A percentile compares a stretch with the other conserved stretches of the same genome.
Conservation (phyloP, 345 rosid genomes). For the Psidium friedrichsthalianum region DNA sequence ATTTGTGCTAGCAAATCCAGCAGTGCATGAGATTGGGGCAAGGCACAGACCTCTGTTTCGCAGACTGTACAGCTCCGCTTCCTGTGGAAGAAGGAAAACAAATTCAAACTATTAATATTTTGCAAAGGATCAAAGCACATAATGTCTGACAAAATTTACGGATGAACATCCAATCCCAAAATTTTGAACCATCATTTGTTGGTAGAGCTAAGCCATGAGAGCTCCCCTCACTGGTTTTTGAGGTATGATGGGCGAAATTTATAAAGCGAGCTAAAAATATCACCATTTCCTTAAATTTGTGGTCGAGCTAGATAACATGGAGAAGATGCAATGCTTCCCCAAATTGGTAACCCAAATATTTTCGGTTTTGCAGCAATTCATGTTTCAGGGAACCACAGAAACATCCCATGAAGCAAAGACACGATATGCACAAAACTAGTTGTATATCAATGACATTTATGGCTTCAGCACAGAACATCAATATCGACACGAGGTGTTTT, state of each 20-base stretch:
- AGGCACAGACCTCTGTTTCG: constrained; percentile 78
- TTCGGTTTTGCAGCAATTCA: not conserved
- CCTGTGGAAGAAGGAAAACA: constrained; percentile 18
- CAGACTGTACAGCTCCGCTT: constrained; percentile 41
- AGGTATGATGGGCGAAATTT: not conserved
- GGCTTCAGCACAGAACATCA: not conserved
- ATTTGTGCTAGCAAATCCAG: constrained; percentile 70
- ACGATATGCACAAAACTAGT: not conserved
- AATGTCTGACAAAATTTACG: not conserved
- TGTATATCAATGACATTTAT: not conserved
- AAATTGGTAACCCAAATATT: not conserved
- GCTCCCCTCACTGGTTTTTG: not conserved
- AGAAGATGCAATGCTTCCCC: not conserved
- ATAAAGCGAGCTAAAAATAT: not conserved
- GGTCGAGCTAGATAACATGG: not conserved
- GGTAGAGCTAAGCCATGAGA: not conserved
- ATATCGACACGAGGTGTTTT: not conserved
- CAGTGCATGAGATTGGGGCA: constrained; percentile 62
- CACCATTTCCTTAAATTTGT: not conserved
- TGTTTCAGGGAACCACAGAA: not conserved
- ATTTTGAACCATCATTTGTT: not conserved
- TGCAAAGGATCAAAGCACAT: not conserved
- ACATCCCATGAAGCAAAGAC: not conserved
- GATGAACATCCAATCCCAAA: not conserved
- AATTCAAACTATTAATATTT: not conserved